phyloP scores from a whole-genome alignment of 164 flowering plant species.

The Platanus orientalis region DNA sequence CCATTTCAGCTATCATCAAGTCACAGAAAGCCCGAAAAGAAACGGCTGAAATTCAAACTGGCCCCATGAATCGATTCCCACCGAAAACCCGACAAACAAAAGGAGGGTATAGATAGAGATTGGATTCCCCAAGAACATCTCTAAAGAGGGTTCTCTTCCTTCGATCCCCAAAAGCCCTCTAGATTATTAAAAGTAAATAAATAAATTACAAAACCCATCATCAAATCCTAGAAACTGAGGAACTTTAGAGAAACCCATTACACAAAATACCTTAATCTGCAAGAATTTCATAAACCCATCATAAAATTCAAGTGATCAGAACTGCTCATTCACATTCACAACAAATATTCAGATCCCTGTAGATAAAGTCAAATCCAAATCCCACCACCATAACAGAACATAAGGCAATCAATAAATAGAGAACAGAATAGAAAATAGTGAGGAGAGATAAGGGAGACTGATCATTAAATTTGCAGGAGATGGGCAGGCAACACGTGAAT shows the following conservation, averaged over 20 bases:
- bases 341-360: background rate
- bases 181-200: too few species aligned
- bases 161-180: background rate
- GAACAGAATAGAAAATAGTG: background rate
- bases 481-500: background rate
- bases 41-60: background rate
- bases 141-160: conserved; percentile 6
- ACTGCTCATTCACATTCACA: background rate
- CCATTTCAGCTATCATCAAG: background rate
- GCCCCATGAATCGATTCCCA: conserved; percentile 19
- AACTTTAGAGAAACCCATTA: background rate
- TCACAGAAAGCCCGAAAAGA: background rate
- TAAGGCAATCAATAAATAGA: too few species aligned
- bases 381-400: background rate
- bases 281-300: background rate
- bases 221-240: background rate
- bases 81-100: conserved; percentile 7
- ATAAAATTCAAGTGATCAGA: background rate
- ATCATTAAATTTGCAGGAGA: background rate
- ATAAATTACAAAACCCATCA: background rate
- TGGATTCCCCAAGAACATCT: conserved; percentile 11
- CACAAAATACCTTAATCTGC: too few species aligned
- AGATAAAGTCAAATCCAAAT: background rate
- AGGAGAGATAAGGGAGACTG: background rate
- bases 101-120: background rate